Percentiles rank a stretch among this genome's conserved stretches.
Conservation (phyloP, 331 rosid species). For the Quercus lobata region DNA sequence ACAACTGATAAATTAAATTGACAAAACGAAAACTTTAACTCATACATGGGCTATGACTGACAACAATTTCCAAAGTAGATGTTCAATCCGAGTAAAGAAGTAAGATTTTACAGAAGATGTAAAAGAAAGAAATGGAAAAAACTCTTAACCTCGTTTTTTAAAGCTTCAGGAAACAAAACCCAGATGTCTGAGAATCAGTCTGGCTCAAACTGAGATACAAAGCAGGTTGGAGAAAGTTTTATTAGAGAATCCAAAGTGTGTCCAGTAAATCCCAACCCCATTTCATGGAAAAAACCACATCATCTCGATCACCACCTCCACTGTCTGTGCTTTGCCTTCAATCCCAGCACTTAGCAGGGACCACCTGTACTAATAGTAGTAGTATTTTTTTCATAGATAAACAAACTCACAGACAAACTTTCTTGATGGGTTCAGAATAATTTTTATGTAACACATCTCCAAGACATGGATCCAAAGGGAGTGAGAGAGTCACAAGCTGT, state of each 20-base stretch:
- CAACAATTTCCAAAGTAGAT: background rate
- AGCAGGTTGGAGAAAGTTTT: background rate
- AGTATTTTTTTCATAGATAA: background rate
- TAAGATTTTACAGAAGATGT: background rate
- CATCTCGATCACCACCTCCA: conserved; percentile 26
- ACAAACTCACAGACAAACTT: background rate
- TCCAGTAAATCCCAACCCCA: background rate
- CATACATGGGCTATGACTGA: background rate
- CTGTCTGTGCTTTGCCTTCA: conserved; percentile 19
- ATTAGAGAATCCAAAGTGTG: conserved; percentile 4
- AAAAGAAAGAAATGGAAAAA: background rate
- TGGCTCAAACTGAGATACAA: background rate
- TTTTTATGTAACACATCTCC: background rate
- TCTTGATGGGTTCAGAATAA: conserved; percentile 8
- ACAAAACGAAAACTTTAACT: background rate
- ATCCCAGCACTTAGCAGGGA: conserved; percentile 3
- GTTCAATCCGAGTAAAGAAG: background rate
- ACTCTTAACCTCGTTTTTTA: conserved; percentile 2
- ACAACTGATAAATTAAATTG: background rate
- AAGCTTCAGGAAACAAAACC: conserved; percentile 8
- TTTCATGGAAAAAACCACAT: conserved; percentile 14
- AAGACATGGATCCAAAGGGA: conserved; percentile 18
- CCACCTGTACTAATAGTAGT: conserved; percentile 7
- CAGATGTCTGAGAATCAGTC: background rate
- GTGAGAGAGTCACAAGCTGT: background rate